These are phyloP conservation scores for Tetratostichococcus sp. DNA, from an alignment of 139 green algal species.

Conservation along the genomic window DNA sequence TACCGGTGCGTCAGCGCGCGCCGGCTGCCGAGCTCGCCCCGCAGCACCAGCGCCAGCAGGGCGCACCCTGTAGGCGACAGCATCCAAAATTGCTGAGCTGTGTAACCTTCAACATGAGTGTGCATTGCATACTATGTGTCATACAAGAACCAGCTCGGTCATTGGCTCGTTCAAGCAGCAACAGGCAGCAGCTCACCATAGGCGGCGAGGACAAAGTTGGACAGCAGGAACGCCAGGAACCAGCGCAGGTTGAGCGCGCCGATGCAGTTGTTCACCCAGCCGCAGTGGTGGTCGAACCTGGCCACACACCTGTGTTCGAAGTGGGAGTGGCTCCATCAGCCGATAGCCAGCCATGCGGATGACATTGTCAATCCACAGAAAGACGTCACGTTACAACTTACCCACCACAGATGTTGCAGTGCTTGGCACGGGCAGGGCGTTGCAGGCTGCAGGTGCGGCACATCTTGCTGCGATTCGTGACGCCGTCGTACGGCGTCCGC, in stretches of 20 bases:
- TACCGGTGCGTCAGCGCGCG: not conserved
- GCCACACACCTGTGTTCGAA: conserved; percentile 49
- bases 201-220: conserved; percentile 37
- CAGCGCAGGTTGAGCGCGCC: conserved; percentile 56
- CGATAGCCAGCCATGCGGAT: not conserved
- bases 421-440: conserved; percentile 66
- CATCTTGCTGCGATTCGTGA: conserved; percentile 25
- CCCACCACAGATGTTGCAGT: conserved; percentile 59
- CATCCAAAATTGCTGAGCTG: not conserved
- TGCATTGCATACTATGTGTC: not conserved
- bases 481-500: conserved; percentile 48
- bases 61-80: not conserved
- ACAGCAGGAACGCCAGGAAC: conserved; percentile 58
- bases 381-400: too few species aligned
- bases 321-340: not conserved
- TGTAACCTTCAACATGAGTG: not conserved
- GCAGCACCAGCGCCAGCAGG: not conserved
- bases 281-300: conserved; percentile 74
- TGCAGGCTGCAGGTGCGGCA: conserved; percentile 58
- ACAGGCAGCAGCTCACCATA: conserved; percentile 36
- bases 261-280: conserved; percentile 77
- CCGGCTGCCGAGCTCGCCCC: not conserved
- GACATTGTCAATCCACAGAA: too few species aligned
- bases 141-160: too few species aligned
- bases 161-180: too few species aligned